These are phyloP conservation scores for Pseudogymnoascus sp. DNA, from an alignment of 2,329 filamentous ascomycete species.

Conservation along the genomic window DNA sequence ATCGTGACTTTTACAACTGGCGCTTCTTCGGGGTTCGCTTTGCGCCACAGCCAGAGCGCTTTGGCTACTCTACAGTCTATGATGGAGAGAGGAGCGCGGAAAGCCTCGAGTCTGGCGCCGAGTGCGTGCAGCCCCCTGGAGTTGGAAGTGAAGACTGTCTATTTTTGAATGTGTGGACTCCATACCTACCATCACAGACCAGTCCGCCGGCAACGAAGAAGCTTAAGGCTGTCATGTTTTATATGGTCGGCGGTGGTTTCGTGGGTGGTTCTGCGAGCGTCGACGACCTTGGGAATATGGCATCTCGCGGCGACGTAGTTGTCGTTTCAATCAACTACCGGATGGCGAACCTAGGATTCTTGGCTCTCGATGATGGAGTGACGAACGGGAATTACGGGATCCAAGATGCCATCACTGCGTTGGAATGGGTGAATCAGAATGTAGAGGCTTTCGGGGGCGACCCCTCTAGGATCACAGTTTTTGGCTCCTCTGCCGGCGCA, in stretches of 20 bases:
- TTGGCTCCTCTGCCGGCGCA: conserved; percentile 45
- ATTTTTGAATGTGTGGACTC: conserved; percentile 34
- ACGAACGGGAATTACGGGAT: conserved; percentile 34
- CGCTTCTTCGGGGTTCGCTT: conserved; percentile 26
- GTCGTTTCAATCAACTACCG: conserved; percentile 26
- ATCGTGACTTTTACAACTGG: conserved; percentile 45
- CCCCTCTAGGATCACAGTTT: conserved; percentile 38
- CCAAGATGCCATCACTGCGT: conserved; percentile 12
- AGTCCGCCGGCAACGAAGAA: conserved; percentile 40
- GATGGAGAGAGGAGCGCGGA: conserved; percentile 37
- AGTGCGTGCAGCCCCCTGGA: conserved; percentile 37
- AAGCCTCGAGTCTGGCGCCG: conserved; percentile 36
- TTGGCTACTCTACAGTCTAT: conserved; percentile 38
- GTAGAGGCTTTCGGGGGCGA: conserved; percentile 41
- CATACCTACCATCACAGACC: conserved; percentile 22
- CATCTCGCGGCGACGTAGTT: conserved; percentile 25
- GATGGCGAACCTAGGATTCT: conserved; percentile 25
- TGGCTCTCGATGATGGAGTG: conserved; percentile 44
- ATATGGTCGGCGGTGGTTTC: conserved; percentile 31
- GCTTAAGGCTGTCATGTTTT: conserved; percentile 30
- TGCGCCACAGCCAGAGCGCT: conserved; percentile 20
- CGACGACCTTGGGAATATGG: conserved; percentile 26
- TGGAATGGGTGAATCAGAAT: conserved; percentile 41
- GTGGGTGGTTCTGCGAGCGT: conserved; percentile 19
- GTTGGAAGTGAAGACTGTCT: conserved; percentile 28